Percentiles rank a stretch among this genome's conserved stretches.
phyloP scores from a whole-genome alignment of 805 yeast species.

The Sporopachydermia lactativora region DNA sequence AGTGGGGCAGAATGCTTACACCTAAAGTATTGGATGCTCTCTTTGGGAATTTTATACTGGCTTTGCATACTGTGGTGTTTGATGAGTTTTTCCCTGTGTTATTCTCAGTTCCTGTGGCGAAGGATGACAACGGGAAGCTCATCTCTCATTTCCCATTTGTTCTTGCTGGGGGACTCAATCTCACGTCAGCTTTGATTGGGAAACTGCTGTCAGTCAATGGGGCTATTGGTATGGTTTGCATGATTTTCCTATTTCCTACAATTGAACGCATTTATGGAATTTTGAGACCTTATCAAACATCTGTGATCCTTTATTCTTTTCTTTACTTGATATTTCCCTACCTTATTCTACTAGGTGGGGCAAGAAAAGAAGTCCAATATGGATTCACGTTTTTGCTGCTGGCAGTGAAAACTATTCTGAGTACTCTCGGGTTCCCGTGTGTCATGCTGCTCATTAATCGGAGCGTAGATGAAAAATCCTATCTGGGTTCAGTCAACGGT shows the following conservation, averaged over 20 bases:
- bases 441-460: slow-evolving; percentile 39
- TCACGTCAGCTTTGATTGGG: slow-evolving; percentile 33
- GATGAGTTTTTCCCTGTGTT: slow-evolving; percentile 42
- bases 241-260: slow-evolving; percentile 35
- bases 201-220: slow-evolving; percentile 37
- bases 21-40: slow-evolving; percentile 12
- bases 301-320: slow-evolving; percentile 29
- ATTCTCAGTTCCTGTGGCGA: slow-evolving; percentile 23
- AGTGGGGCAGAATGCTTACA: slow-evolving; percentile 10
- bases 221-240: slow-evolving; percentile 34
- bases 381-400: slow-evolving; percentile 13
- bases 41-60: slow-evolving; percentile 15
- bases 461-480: slow-evolving; percentile 35
- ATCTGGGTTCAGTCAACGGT: slow-evolving; percentile 44
- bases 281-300: slow-evolving; percentile 27
- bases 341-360: slow-evolving; percentile 24
- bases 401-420: slow-evolving; percentile 24
- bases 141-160: slow-evolving; percentile 31
- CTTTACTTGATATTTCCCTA: slow-evolving; percentile 34
- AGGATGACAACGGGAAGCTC: slow-evolving; percentile 13
- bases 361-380: slow-evolving; percentile 11
- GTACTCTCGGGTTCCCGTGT: slow-evolving; percentile 38
- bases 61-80: slow-evolving; percentile 34
- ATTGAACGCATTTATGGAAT: slow-evolving; percentile 35
- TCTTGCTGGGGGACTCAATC: slow-evolving; percentile 39